A percentile compares a stretch with the other conserved stretches of the same genome.
Conservation (phyloP, 306 rosid species). For the Sophora flavescens region DNA sequence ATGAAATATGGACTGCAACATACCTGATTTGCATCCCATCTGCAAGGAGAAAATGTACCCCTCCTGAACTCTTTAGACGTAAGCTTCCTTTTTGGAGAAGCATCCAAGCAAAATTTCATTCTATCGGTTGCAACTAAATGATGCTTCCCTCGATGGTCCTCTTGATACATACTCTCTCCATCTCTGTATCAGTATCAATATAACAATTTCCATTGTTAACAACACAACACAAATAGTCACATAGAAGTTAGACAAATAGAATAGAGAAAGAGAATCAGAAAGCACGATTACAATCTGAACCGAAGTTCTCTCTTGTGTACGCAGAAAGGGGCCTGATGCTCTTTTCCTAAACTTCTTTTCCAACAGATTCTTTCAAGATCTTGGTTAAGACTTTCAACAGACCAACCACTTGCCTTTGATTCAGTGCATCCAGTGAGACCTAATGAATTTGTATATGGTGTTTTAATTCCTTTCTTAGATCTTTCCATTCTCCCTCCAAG, state of each 20-base stretch:
- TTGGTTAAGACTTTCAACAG: constrained; percentile 56
- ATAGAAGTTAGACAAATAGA: constrained; percentile 37
- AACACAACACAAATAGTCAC: constrained; percentile 19
- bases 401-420: constrained; percentile 78
- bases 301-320: constrained; percentile 69
- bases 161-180: constrained; percentile 48
- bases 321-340: constrained; percentile 64
- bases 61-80: constrained; percentile 66
- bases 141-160: constrained; percentile 67
- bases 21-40: constrained; percentile 83
- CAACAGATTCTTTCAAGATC: constrained; percentile 76
- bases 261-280: not conserved
- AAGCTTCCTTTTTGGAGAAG: constrained; percentile 69
- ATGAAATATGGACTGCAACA: not conserved
- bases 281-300: constrained; percentile 61
- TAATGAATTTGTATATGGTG: constrained; percentile 53
- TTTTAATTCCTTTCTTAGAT: constrained; percentile 43
- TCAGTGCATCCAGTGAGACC: constrained; percentile 71
- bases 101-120: constrained; percentile 72
- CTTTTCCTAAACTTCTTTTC: constrained; percentile 56
- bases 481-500: constrained; percentile 45
- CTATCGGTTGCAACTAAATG: constrained; percentile 59
- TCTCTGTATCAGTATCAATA: constrained; percentile 55
- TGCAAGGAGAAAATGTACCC: constrained; percentile 80
- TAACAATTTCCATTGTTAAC: constrained; percentile 26